phyloP scores from a whole-genome alignment of 345 rosid genomes.

The Atalantia buxifolia region DNA sequence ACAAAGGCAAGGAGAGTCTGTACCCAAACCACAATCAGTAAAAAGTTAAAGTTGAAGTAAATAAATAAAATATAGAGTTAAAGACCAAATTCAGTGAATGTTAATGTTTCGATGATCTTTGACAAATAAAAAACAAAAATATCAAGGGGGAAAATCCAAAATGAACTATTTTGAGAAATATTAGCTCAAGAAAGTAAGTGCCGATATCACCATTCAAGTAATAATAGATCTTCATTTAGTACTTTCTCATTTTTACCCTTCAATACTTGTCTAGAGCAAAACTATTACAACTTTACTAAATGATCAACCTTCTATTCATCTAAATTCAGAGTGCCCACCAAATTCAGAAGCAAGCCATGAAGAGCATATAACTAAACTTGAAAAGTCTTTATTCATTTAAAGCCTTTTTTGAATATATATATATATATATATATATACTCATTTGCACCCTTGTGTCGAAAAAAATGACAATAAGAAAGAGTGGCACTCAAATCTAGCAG shows the following conservation, averaged over 20 bases:
- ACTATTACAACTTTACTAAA: background rate
- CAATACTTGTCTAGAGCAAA: background rate
- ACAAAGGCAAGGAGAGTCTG: constrained; percentile 89
- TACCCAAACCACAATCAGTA: constrained; percentile 20
- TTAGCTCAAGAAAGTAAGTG: background rate
- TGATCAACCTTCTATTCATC: background rate
- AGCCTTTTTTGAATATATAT: background rate
- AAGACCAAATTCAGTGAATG: background rate
- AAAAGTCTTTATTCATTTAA: background rate
- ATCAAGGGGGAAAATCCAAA: background rate
- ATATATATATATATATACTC: background rate
- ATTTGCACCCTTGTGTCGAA: background rate
- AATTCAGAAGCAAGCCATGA: background rate
- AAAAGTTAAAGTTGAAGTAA: background rate
- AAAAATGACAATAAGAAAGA: background rate
- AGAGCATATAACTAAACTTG: background rate
- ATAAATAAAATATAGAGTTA: background rate
- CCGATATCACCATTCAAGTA: background rate
- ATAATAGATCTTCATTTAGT: background rate
- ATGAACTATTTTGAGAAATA: background rate
- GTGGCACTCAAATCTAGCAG: background rate
- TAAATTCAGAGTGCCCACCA: background rate
- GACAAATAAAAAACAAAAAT: background rate
- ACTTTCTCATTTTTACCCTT: background rate
- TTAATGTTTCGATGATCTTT: background rate